Evolutionary conservation across 2,329 filamentous ascomycete genomes (phyloP), one percentile per base, ranked within the genome.

Genomic region (Neofusicoccum kwambonambiense): DNA sequence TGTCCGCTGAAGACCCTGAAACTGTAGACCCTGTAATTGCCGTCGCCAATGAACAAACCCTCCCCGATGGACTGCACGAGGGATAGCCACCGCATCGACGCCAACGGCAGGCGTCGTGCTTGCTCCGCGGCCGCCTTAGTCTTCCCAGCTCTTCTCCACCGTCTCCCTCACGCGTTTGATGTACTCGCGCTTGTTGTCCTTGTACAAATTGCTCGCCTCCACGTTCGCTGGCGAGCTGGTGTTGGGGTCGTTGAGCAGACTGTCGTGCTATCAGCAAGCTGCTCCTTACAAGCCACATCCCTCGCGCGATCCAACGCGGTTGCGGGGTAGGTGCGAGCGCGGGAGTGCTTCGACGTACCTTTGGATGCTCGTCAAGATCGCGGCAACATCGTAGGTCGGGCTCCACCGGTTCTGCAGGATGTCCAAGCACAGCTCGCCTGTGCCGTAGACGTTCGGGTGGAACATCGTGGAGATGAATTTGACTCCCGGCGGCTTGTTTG

Each of bases 381-480:
- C 95, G 9, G 95, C 95, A 44, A 99, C 95, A 79, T 99, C 95
- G 78, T 99, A 99, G 9, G 95, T 98, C 15, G 95, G 95, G 77
- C 94, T 98, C 95, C 95, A 99, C 70, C 95, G 85, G 76, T 99
- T 99, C 80, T 99, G 95, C 66, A 99, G 80, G 70, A 99, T 99
- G 75, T 99, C 95, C 70, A 99, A 82, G 75, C 95, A 99, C 58
- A 99, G 85, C 81, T 99, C 95, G 67, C 95, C 95, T 0, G 93
- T 98, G 62, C 91, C 93, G 77, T 99, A 99, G 65, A 99, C 95
- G 75, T 99, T 99, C 17, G 95, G 95, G 73, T 99, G 95, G 79
- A 99, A 99, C 95, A 99, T 99, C 77, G 95, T 89, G 79, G 92
- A 96, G 77, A 99, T 96, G 78, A 99, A 99, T 76, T 98, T 98